Percentiles rank a stretch among this genome's conserved stretches.
These are phyloP conservation scores for Coccomyxa sp. DNA, from an alignment of 139 green algal genomes.

Conservation along the genomic window DNA sequence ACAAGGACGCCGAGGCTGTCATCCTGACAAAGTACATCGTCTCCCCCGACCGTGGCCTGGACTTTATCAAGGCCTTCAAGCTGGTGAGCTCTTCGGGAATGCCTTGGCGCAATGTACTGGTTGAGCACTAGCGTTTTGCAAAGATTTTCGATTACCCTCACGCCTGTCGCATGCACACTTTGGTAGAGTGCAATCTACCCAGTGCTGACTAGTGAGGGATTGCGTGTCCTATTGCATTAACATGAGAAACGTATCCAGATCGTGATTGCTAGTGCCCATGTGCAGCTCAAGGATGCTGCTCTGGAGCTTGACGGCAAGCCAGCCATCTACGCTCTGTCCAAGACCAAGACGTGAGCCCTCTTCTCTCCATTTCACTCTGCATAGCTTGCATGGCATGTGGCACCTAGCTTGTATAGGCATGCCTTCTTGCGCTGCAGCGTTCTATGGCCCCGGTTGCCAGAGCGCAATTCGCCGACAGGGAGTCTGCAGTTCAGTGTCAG, in stretches of 20 bases:
- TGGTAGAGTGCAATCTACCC: not conserved
- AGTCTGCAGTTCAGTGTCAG: too few species aligned
- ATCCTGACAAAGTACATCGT: constrained; percentile 4
- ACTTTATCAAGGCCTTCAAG: not conserved
- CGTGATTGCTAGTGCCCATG: not conserved
- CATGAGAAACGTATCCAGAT: not conserved
- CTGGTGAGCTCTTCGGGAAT: not conserved
- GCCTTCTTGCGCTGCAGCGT: too few species aligned
- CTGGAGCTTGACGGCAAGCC: not conserved
- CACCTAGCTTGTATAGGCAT: too few species aligned
- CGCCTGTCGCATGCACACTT: not conserved
- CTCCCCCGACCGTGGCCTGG: not conserved
- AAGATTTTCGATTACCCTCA: not conserved
- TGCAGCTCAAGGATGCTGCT: not conserved
- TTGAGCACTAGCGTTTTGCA: not conserved
- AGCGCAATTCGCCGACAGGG: too few species aligned
- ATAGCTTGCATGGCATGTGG: too few species aligned
- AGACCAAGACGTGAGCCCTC: not conserved
- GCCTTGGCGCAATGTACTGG: not conserved
- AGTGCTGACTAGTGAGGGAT: not conserved
- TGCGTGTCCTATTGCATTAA: not conserved
- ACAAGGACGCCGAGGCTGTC: constrained; percentile 1
- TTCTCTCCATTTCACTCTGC: too few species aligned
- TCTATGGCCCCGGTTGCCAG: too few species aligned
- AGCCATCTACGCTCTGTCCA: constrained; percentile 1